Evolutionary conservation across 192 early-diverging fungal genomes (phyloP), one percentile per base, ranked within the genome.

Genomic region (Coemansia sp.): DNA sequence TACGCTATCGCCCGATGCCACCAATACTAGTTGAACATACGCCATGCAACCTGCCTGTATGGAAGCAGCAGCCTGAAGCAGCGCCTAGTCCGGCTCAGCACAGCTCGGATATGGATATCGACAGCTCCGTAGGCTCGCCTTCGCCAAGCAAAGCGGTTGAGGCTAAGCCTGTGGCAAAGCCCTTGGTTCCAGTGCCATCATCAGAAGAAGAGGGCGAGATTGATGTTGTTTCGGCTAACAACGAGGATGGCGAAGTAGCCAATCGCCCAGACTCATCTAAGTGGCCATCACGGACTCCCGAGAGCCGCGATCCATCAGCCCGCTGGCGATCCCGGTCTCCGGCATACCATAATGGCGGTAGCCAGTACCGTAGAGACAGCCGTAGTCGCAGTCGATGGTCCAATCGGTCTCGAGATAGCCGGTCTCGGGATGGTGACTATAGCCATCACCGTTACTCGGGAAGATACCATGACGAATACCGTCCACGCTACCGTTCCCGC

Each of bases 61-160:
- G 53, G 51, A 39, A 38, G 23, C 23, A 42, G 20, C 42, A 44
- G 17, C 18, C 16, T 28, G 28, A 12, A 48, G 26, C 45, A 6
- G 45, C 46, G 10, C 28, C 21, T 18, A 51, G 41, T 21, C 23
- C 34, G 7, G 16, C 21, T 18, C 43, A 57, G 41, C 31, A 28
- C 6, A 58, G 62, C 47, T 69, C 66, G 6, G 73, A 76, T 23
- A 76, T 76, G 66, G 73, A 76, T 11, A 61, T 55, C 20, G 73
- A 53, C 31, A 69, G 62, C n/a, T 56, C 69, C 3, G 34, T 37
- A 40, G 43, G 18, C 9, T 53, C 50, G 32, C 63, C 63, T 18
- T 26, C 44, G 20, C 20, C 55, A 10, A 31, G 6, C 1, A 36
- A n/a, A 20, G n/a, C 53, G 44, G 44, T 41, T 11, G 32, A 14